phyloP scores from a whole-genome alignment of 805 yeast genomes.

The Zygotorulaspora danielsina region DNA sequence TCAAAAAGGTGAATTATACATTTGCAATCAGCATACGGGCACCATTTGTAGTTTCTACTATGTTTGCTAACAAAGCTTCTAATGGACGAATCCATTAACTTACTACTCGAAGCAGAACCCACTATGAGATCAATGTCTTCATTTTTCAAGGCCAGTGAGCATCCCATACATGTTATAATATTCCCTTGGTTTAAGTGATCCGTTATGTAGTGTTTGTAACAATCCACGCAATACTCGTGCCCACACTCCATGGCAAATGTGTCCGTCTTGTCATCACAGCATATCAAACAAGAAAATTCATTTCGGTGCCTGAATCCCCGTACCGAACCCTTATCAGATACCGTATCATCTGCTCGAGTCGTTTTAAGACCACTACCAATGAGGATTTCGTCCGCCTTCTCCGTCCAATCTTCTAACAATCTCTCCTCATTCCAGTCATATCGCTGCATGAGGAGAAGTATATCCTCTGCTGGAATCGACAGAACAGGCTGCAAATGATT shows the following conservation, averaged over 20 bases:
- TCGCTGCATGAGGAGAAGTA: constrained; percentile 43
- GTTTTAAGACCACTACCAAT: constrained; percentile 33
- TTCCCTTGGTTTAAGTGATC: constrained; percentile 42
- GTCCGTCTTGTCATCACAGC: constrained; percentile 54
- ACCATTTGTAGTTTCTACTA: constrained; percentile 54
- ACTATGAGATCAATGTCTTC: constrained; percentile 41
- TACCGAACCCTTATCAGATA: neutral
- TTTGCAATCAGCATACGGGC: constrained; percentile 81
- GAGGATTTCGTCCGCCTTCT: constrained; percentile 38
- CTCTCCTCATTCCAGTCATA: constrained; percentile 59
- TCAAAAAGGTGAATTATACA: constrained; percentile 47
- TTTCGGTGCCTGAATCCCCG: constrained; percentile 21
- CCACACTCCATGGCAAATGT: constrained; percentile 58
- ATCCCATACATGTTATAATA: constrained; percentile 63
- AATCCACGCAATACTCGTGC: constrained; percentile 64
- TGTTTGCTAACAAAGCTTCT: constrained; percentile 51
- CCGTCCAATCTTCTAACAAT: constrained; percentile 52
- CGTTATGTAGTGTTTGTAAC: constrained; percentile 60
- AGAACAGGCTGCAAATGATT: constrained; percentile 31
- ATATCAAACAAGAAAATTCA: constrained; percentile 56
- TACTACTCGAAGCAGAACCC: constrained; percentile 35
- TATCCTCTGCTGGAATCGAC: constrained; percentile 29
- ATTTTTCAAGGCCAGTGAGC: constrained; percentile 39
- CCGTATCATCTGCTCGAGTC: neutral
- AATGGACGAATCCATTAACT: constrained; percentile 38